Evolutionary conservation across 2,329 filamentous ascomycete species (phyloP).

Genomic region (Neonectria sp.): DNA sequence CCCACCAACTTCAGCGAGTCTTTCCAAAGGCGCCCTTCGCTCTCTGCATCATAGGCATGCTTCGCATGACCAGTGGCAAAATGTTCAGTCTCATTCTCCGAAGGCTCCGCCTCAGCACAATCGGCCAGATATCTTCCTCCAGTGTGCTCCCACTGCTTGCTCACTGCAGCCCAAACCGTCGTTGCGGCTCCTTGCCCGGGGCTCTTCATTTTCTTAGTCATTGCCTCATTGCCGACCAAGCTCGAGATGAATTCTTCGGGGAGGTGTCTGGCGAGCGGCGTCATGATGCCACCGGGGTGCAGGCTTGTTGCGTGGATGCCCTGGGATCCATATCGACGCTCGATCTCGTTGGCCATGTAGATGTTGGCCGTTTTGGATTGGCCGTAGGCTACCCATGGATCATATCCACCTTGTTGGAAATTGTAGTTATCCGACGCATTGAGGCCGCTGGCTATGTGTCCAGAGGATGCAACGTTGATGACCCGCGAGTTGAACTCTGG

Average conservation of each 20-base stretch:
- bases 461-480: not conserved
- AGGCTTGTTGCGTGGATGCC: constrained; percentile 53
- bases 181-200: constrained; percentile 39
- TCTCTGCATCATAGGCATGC: constrained; percentile 31
- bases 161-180: constrained; percentile 36
- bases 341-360: constrained; percentile 52
- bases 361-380: constrained; percentile 59
- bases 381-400: constrained; percentile 56
- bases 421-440: constrained; percentile 28
- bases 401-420: constrained; percentile 30
- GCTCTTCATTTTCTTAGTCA: constrained; percentile 17
- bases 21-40: constrained; percentile 31
- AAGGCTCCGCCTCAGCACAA: constrained; percentile 23
- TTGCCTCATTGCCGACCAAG: not conserved
- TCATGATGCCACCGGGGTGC: constrained; percentile 51
- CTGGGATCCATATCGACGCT: constrained; percentile 6
- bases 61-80: constrained; percentile 12
- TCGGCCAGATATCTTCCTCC: constrained; percentile 36
- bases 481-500: constrained; percentile 11
- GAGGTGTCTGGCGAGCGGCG: constrained; percentile 14
- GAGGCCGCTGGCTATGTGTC: not conserved
- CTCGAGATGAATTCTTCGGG: not conserved
- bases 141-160: constrained; percentile 30
- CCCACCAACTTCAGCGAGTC: constrained; percentile 35
- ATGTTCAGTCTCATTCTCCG: not conserved